Evolutionary conservation across 371 early-diverging fungal species (phyloP).

Genomic region (Mortierella polycephala): DNA sequence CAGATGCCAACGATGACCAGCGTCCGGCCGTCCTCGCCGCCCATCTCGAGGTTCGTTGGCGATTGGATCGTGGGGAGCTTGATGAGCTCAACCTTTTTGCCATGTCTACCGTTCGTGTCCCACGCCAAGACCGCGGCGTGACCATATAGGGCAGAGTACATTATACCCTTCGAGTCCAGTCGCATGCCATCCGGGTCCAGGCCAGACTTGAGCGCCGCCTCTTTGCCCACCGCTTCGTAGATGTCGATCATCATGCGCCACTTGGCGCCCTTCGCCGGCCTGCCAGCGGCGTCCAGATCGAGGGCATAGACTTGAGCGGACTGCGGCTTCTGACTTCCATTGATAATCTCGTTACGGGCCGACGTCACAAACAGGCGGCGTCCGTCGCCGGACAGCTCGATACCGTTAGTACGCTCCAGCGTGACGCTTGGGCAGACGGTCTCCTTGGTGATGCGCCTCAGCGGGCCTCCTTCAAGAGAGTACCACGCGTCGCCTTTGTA

Average conservation of each 20-base stretch:
- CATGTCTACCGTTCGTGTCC: conserved; percentile 29
- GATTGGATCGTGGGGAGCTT: conserved; percentile 35
- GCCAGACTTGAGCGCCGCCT: conserved; percentile 45
- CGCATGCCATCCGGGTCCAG: conserved; percentile 67
- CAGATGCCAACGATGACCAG: conserved; percentile 63
- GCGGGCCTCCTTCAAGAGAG: conserved; percentile 59
- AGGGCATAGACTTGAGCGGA: conserved; percentile 21
- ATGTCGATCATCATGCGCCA: conserved; percentile 27
- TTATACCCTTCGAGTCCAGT: conserved; percentile 29
- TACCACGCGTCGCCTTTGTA: conserved; percentile 58
- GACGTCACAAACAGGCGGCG: conserved; percentile 58
- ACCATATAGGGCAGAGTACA: conserved; percentile 25
- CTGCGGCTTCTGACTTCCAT: conserved; percentile 19
- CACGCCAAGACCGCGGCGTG: conserved; percentile 22
- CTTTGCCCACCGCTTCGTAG: conserved; percentile 18
- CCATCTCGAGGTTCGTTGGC: conserved; percentile 64
- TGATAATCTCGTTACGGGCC: conserved; percentile 55
- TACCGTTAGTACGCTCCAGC: conserved; percentile 64
- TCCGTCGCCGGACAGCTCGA: conserved; percentile 62
- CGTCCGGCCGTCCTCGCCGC: conserved; percentile 56
- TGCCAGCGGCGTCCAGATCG: conserved; percentile 17
- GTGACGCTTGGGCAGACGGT: conserved; percentile 45
- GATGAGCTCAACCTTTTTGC: conserved; percentile 52
- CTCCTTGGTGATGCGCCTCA: conserved; percentile 24
- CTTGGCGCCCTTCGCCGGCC: conserved; percentile 26